Conservation (phyloP, 306 rosid species). For the Quercus engelmannii region DNA sequence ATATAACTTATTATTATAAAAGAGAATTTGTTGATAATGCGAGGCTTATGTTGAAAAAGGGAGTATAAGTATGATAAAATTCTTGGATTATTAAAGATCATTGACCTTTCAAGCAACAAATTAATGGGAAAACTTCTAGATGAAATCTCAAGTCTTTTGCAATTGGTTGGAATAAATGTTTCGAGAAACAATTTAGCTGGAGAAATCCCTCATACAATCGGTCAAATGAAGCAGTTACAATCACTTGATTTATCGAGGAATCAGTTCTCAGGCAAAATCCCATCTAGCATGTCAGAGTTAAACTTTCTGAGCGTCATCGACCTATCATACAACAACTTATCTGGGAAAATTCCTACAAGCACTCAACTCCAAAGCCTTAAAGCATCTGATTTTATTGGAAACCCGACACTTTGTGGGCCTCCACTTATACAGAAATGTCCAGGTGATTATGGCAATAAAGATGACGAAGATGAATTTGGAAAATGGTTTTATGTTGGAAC, state of each 20-base stretch:
- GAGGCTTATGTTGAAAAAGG: no score
- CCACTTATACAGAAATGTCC: neutral
- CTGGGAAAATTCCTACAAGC: no score
- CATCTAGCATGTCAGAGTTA: neutral
- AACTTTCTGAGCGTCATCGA: rapidly evolving
- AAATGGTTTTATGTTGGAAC: no score
- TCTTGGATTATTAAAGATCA: neutral
- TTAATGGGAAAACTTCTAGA: neutral
- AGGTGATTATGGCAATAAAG: no score
- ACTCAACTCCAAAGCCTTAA: neutral
- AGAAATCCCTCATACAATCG: neutral
- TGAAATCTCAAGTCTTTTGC: no score
- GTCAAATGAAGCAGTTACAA: neutral
- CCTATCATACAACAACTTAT: no score
- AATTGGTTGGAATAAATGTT: no score
- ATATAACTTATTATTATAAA: no score
- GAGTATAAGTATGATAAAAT: neutral
- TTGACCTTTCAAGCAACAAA: neutral
- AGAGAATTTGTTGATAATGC: no score
- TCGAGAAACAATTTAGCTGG: neutral
- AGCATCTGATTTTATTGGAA: neutral
- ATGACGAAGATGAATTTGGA: no score
- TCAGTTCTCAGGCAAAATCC: neutral
- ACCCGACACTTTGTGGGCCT: neutral
- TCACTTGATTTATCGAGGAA: neutral